These are phyloP conservation scores for Talaromyces sp. DNA, from an alignment of 2,329 filamentous ascomycete genomes.

Conservation along the genomic window DNA sequence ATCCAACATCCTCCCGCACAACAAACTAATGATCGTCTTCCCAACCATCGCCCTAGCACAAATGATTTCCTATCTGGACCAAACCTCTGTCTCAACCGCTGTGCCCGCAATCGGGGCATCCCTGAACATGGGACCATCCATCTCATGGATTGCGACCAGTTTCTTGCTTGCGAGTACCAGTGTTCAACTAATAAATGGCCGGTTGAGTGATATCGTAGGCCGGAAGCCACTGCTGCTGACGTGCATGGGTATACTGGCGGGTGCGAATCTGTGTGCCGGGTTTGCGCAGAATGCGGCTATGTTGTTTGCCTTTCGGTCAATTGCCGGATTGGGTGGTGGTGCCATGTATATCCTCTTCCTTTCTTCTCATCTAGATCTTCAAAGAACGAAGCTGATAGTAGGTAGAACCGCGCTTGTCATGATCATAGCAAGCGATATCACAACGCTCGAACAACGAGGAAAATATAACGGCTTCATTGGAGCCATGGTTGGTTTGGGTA, in stretches of 20 bases:
- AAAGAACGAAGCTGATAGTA: neutral
- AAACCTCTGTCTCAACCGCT: conserved; percentile 14
- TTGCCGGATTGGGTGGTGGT: conserved; percentile 55
- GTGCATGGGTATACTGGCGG: conserved; percentile 47
- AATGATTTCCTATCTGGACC: conserved; percentile 12
- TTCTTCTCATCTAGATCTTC: neutral
- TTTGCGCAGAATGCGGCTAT: conserved; percentile 50
- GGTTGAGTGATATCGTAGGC: conserved; percentile 55
- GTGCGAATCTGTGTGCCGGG: conserved; percentile 55
- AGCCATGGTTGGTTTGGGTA: conserved; percentile 30
- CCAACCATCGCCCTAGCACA: conserved; percentile 15
- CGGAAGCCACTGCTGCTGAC: conserved; percentile 54
- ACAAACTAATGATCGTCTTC: conserved; percentile 13
- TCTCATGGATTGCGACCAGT: conserved; percentile 21
- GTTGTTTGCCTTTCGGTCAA: conserved; percentile 56
- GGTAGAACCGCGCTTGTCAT: conserved; percentile 47
- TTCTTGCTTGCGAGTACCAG: conserved; percentile 35
- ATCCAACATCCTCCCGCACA: conserved; percentile 12
- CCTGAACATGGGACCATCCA: conserved; percentile 11
- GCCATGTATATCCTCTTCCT: conserved; percentile 40
- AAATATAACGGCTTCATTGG: conserved; percentile 38
- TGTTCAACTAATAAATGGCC: conserved; percentile 59
- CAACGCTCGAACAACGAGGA: conserved; percentile 53
- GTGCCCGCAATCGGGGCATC: conserved; percentile 10
- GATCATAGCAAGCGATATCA: conserved; percentile 56